Base-by-base conservation (phyloP, 768 basidiomycete species). In the Gymnopilus dilepis region DNA sequence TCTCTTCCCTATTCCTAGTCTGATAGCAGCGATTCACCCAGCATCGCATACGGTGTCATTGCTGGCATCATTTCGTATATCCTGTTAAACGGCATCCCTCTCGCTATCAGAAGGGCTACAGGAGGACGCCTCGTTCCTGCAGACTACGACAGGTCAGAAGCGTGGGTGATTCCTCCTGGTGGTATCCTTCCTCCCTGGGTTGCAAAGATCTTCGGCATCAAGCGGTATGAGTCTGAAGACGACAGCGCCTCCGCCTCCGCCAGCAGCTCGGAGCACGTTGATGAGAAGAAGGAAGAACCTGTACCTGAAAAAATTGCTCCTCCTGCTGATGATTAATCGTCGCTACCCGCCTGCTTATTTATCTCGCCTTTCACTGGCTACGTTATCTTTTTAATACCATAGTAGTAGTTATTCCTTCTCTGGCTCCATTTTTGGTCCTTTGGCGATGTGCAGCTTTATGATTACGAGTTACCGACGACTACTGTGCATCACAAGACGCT, bases 1-100 rank as follows among this genome's bases (percentile, higher is more conserved):
- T 54, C 41, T 8, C 28, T 51, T 41, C 4, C 21, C 26, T 26
- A 24, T n/a, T 11, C 22, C 24, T 13, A 33, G 12, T 15, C 21
- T 38, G 6, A 37, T 53, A 11, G 22, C 48, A 65, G 67, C 28
- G 22, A 33, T 59, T 12, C 45, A 58, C 13, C 22, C 62, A 93
- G 90, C 80, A 94, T 95, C 69, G 92, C 93, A 40, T 94, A 95
- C 69, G 93, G 93, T 65, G 89, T 95, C 72, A 94, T 95, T 64
- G 86, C 90, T 0, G 94, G 93, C 34, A 79, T 95, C 54, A 51
- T 81, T 37, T 84, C 87, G 13, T 94, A 92, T 72, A 67, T 91
- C 48, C 62, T 92, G 58, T 76, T 95, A 60, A 95, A 95, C 69
- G 89, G 87, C 41, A 77, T 87, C 51, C 85, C 91, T 6, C 82